phyloP scores from a whole-genome alignment of 371 early-diverging fungal genomes.

The Actinomucor elegans region DNA sequence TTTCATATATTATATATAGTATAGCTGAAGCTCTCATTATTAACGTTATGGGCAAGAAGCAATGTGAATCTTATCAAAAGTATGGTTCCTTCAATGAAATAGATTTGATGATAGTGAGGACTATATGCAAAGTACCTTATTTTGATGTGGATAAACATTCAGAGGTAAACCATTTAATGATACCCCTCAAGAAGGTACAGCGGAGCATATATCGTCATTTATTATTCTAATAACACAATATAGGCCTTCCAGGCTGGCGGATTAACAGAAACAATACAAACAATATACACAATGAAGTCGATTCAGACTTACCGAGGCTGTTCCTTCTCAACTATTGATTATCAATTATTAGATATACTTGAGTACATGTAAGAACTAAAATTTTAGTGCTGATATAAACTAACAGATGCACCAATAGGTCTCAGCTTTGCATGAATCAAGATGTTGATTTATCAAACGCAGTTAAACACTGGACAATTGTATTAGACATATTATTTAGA shows the following conservation, averaged over 20 bases:
- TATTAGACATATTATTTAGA: conserved; percentile 9
- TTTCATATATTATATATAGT: not conserved
- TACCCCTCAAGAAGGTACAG: not conserved
- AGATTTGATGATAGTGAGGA: not conserved
- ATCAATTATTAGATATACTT: conserved; percentile 5
- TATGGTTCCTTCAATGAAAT: not conserved
- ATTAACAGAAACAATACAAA: not conserved
- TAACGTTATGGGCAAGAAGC: conserved; percentile 6
- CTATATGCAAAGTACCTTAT: not conserved
- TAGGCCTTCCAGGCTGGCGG: not conserved
- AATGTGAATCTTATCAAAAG: conserved; percentile 2
- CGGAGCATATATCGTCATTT: not conserved
- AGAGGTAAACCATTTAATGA: conserved; percentile 1
- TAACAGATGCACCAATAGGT: too few relatives aligned
- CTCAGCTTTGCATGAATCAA: not conserved
- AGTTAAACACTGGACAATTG: not conserved
- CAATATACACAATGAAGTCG: not conserved
- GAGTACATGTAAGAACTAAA: conserved; percentile 11
- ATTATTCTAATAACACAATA: not conserved
- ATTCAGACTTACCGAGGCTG: not conserved
- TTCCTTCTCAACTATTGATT: not conserved
- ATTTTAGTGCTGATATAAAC: too few relatives aligned
- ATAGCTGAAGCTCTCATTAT: conserved; percentile 1
- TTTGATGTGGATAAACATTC: not conserved
- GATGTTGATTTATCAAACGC: not conserved